Base-by-base conservation (phyloP, 805 yeast species). In the Yamadazyma paraphyllophila region DNA sequence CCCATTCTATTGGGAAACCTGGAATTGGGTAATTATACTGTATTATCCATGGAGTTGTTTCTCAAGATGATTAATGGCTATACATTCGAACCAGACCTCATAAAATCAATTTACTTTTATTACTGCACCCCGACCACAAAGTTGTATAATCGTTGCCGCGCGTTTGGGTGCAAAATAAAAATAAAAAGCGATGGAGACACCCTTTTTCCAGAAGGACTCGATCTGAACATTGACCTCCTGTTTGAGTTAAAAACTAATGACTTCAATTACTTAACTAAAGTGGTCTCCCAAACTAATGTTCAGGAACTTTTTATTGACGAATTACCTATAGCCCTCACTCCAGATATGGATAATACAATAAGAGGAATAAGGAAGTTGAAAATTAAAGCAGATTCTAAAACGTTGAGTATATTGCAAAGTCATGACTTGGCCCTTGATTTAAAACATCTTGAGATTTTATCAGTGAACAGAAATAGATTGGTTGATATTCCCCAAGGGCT, bases 81-180 rank as follows among this genome's bases (percentile, higher is more conserved):
- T 24, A 12, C 37, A 13, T 40, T 40, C 29, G 43, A 40, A 13
- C 36, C 43, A 7, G 4, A 32, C 10, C 35, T 40, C 17, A 32
- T 40, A 7, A 32, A 32, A 13, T 31, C 29, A n/a, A 17, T 40
- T 7, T 40, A 31, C 14, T 40, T 40, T 40, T 40, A 40, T 14
- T 29, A 20, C n/a, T 40, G 24, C 20, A 5, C 12, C 7, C 36
- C 32, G 7, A 12, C 36, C 7, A 20, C 27, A 14, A 30, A 31
- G 16, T 20, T 40, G 12, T 40, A 30, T 32, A 14, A 8, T 2
- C 17, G 35, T 9, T 35, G 38, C 13, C 4, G 13, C 15, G 20
- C 15, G 13, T 35, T 35, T 35, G 38, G 38, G 13, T 35, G 38
- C 38, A 35, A 35, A 35, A 14, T 35, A 7, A 15, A 35, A n/a